Evolutionary conservation across 2,329 filamentous ascomycete species (phyloP).

Genomic region (Calonectria pauciramosa): DNA sequence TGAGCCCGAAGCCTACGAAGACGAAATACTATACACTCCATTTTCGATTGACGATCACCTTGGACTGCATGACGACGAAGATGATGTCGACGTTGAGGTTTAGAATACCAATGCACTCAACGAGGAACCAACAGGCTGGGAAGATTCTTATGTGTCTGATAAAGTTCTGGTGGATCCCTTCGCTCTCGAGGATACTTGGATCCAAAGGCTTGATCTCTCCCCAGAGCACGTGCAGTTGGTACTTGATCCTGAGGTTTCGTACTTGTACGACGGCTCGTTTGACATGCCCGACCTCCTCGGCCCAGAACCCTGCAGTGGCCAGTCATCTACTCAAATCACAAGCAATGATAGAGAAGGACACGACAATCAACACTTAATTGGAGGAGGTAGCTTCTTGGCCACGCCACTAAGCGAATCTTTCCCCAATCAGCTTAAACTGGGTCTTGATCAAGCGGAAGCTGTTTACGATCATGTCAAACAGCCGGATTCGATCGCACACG

Average conservation of each 20-base stretch:
- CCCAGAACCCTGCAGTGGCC: not conserved
- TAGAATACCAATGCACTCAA: constrained; percentile 3
- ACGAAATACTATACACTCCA: not conserved
- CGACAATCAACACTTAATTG: too few relatives aligned
- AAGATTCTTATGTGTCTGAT: not conserved
- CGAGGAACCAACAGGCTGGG: not conserved
- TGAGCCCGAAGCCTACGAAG: not conserved
- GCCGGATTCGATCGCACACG: too few relatives aligned
- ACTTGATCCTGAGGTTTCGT: not conserved
- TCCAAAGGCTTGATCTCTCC: not conserved
- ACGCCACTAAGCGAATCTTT: not conserved
- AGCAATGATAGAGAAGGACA: not conserved
- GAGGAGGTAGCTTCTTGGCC: not conserved
- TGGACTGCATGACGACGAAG: constrained; percentile 5
- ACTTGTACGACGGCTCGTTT: not conserved
- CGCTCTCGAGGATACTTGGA: not conserved
- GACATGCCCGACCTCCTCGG: not conserved
- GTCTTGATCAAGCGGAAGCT: not conserved
- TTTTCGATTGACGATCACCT: not conserved
- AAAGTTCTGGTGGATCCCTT: not conserved
- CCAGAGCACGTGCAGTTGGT: not conserved
- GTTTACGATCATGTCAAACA: not conserved
- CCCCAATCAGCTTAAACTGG: not conserved
- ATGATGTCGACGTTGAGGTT: not conserved
- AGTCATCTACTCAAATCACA: not conserved